Evolutionary conservation across 2,329 filamentous ascomycete species (phyloP), one percentile per base, ranked within the genome.

Genomic region (Calonectria hongkongensis): DNA sequence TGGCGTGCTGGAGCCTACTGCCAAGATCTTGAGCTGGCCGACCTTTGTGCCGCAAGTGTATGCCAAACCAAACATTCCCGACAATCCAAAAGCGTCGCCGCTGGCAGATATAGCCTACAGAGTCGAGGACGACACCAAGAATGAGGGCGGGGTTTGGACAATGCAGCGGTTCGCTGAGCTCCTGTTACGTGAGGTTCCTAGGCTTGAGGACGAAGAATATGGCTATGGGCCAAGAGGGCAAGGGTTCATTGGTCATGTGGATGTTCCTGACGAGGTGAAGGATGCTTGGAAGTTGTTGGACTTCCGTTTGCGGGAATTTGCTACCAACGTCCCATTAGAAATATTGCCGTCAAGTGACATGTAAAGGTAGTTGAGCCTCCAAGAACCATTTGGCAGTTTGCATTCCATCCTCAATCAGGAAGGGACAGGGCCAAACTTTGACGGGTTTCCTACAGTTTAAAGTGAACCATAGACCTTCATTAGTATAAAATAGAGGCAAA

Each of bases 151-250:
- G 9, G 58, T 78, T 10, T 78, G 76, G 76, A 41, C 39, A 21
- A 77, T 78, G 72, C 66, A 74, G n/a, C 63, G 72, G 15, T 73
- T 78, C 30, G 50, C 76, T n/a, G 72, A 76, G 66, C 68, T 78
- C 3, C 45, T 78, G 7, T 25, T 78, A 28, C 75, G 75, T 12
- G 76, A 78, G 13, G 75, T 78, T 25, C 77, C 77, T 15, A 73
- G 76, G 50, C 74, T 78, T 62, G 70, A 72, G 33, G 76, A 79
- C 18, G 75, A 78, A 27, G 41, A 58, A 50, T 68, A 69, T 4
- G 76, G 76, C 18, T 78, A 78, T 30, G 76, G 76, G 5, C 76
- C 76, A 33, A 66, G 50, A 12, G 76, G 76, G 10, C 70, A 69
- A 60, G 76, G 75, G 0, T 78, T 72, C 12, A 78, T 78, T 18